Percentiles rank a stretch among this genome's conserved stretches.
Conservation (phyloP, 2,329 filamentous ascomycete genomes). For the Colletotrichum incanum region DNA sequence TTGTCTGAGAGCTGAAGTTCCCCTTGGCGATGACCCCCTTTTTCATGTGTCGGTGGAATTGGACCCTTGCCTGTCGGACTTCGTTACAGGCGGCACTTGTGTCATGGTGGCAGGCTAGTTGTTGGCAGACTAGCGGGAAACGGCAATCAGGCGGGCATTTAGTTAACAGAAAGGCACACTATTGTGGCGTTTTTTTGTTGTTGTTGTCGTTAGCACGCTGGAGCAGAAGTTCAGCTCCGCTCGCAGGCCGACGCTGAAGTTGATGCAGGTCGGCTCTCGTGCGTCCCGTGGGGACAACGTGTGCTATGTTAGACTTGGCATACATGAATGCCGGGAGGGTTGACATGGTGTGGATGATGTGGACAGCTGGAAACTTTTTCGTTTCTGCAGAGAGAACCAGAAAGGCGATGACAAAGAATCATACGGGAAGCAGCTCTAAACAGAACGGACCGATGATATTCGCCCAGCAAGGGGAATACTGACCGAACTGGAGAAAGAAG, state of each 20-base stretch:
- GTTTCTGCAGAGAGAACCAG: background rate
- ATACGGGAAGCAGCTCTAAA: background rate
- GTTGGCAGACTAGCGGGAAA: constrained; percentile 1
- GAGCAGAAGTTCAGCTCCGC: background rate
- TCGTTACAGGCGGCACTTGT: background rate
- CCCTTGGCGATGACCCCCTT: constrained; percentile 2
- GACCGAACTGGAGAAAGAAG: background rate
- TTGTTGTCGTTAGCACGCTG: background rate
- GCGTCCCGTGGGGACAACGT: background rate
- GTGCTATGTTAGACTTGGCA: background rate
- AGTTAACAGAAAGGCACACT: background rate
- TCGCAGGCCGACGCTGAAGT: background rate
- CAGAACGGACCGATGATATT: background rate
- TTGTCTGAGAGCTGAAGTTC: background rate
- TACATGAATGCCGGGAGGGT: background rate
- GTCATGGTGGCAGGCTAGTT: background rate
- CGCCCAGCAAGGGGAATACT: background rate
- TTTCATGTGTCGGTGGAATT: constrained; percentile 1
- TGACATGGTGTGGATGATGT: background rate
- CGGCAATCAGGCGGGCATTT: constrained; percentile 8
- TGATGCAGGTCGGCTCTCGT: background rate
- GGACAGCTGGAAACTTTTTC: background rate
- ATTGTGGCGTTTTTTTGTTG: constrained; percentile 2
- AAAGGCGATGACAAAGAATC: background rate
- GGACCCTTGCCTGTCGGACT: background rate